A percentile compares a stretch with the other conserved stretches of the same genome.
Conservation (phyloP, 177 flowering plant genomes). For the Vitis hybrid region DNA sequence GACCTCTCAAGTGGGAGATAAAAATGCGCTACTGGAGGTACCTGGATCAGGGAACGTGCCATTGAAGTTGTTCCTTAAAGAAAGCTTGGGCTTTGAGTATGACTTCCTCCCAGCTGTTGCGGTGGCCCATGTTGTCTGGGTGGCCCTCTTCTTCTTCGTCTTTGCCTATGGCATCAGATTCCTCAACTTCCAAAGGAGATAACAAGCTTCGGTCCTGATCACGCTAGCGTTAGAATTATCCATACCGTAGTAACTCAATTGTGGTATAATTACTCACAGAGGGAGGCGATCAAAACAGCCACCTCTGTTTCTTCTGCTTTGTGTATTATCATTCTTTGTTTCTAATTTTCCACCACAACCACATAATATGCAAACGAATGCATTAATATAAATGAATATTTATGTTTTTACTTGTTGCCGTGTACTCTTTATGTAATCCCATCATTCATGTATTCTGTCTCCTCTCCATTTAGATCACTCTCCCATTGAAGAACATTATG, state of each 20-base stretch:
- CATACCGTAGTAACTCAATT: neutral
- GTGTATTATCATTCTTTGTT: neutral
- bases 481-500: no score
- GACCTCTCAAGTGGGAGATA: slow-evolving; percentile 58
- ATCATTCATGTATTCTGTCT: no score
- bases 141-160: slow-evolving; percentile 42
- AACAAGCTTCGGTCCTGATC: neutral
- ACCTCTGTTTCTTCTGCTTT: neutral
- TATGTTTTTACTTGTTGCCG: no score
- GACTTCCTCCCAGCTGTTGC: slow-evolving; percentile 53
- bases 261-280: no score
- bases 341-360: no score
- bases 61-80: slow-evolving; percentile 36
- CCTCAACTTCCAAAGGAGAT: slow-evolving; percentile 61
- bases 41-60: slow-evolving; percentile 30
- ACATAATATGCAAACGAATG: no score
- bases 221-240: neutral
- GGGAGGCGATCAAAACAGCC: neutral
- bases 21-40: slow-evolving; percentile 14
- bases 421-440: no score
- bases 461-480: no score
- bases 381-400: no score
- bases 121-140: slow-evolving; percentile 42
- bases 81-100: slow-evolving; percentile 34
- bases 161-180: slow-evolving; percentile 56